Evolutionary conservation across 1,284 basidiomycete genomes (phyloP).

Genomic region (Ustilago curta): DNA sequence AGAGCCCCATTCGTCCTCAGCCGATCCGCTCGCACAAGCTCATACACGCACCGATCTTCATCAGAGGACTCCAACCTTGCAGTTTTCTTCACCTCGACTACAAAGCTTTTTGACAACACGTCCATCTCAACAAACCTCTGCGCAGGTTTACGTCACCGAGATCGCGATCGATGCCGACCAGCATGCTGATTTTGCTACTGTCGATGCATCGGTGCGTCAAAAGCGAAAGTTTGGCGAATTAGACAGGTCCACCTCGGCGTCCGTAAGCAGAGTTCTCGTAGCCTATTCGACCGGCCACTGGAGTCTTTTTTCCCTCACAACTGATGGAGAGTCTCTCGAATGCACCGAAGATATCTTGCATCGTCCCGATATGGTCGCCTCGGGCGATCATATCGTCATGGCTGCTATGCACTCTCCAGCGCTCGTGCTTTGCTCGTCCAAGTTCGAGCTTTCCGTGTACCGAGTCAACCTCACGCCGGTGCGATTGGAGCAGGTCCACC

Average conservation of each 20-base stretch:
- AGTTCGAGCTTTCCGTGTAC: conserved; percentile 58
- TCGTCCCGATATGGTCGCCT: background rate
- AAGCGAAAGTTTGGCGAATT: conserved; percentile 15
- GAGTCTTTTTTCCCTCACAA: conserved; percentile 54
- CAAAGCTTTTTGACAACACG: background rate
- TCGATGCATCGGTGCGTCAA: background rate
- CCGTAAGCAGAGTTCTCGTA: conserved; percentile 39
- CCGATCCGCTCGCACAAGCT: too few species aligned
- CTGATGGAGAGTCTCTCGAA: background rate
- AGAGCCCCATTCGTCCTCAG: background rate
- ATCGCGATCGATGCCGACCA: conserved; percentile 32
- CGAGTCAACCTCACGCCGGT: conserved; percentile 9
- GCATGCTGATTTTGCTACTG: background rate
- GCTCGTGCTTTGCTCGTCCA: conserved; percentile 62
- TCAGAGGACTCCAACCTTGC: conserved; percentile 4
- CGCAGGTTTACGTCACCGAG: conserved; percentile 19
- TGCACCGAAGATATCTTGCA: conserved; percentile 24
- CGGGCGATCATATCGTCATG: conserved; percentile 20
- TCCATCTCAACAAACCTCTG: background rate
- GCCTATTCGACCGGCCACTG: conserved; percentile 64
- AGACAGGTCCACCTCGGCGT: background rate
- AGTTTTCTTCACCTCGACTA: conserved; percentile 18
- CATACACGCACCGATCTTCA: conserved; percentile 21
- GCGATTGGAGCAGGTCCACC: conserved; percentile 13
- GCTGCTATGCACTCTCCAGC: conserved; percentile 56